Percentiles rank a stretch among this genome's conserved stretches.
Evolutionary conservation across 2,329 filamentous ascomycete species (phyloP).

Genomic region (Ceratocystis variospora): DNA sequence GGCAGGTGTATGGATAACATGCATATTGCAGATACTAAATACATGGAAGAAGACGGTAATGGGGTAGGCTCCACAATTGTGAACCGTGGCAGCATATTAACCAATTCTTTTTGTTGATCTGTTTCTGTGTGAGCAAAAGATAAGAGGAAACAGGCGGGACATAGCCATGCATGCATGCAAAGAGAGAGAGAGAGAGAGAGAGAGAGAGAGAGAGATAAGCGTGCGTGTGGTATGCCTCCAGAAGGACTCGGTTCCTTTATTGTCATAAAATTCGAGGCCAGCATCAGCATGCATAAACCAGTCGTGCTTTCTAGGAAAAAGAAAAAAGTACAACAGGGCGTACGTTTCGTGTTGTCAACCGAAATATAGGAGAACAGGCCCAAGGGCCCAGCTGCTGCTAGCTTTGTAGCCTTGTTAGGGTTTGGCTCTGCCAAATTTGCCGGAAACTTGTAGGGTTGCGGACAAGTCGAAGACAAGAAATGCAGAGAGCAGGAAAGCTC

Average conservation of each 20-base stretch:
- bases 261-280: not conserved
- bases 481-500: too few species aligned
- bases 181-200: not conserved
- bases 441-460: too few species aligned
- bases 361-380: too few species aligned
- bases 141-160: not conserved
- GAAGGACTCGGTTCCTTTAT: not conserved
- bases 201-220: not conserved
- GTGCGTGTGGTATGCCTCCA: not conserved
- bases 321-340: too few species aligned
- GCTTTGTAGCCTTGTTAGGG: too few species aligned
- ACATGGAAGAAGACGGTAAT: not conserved
- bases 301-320: not conserved
- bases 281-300: not conserved
- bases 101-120: slow-evolving; percentile 11
- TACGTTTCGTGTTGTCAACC: too few species aligned
- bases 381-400: too few species aligned
- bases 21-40: not conserved
- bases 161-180: not conserved
- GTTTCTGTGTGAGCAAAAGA: not conserved
- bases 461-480: too few species aligned
- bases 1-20: not conserved
- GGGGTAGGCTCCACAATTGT: not conserved
- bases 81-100: slow-evolving; percentile 9
- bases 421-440: too few species aligned